A percentile compares a stretch with the other conserved stretches of the same genome.
These are phyloP conservation scores for Eucalyptus sp. DNA, from an alignment of 345 rosid species.

Conservation along the genomic window DNA sequence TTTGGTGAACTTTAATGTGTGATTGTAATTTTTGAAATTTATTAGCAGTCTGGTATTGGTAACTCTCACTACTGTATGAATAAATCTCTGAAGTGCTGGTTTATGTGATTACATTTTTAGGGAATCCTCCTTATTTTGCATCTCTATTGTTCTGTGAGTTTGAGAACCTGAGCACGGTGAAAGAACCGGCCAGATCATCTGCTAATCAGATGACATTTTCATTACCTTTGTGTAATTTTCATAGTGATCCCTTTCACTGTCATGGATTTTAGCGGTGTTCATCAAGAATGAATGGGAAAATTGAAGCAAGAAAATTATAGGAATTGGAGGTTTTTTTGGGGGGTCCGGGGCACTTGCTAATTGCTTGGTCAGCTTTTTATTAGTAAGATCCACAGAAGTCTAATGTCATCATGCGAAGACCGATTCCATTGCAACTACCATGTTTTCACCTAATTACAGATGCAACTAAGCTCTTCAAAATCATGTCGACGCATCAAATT, in stretches of 20 bases:
- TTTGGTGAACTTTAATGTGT: not conserved
- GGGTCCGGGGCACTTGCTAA: not conserved
- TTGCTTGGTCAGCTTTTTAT: not conserved
- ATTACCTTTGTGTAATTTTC: not conserved
- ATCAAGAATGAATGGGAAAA: not conserved
- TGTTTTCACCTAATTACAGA: not conserved
- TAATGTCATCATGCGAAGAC: not conserved
- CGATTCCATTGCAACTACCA: not conserved
- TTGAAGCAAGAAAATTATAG: not conserved
- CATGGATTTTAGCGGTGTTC: not conserved
- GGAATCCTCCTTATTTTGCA: not conserved
- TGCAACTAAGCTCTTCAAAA: not conserved
- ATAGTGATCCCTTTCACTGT: not conserved
- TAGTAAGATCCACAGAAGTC: too few species aligned
- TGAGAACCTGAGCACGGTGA: not conserved
- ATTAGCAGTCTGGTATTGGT: not conserved
- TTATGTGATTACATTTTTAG: not conserved
- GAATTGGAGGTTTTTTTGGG: not conserved
- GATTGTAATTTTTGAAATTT: not conserved
- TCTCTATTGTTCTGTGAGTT: not conserved
- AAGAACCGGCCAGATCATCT: not conserved
- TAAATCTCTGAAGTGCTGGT: not conserved
- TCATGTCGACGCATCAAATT: not conserved
- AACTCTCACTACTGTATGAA: not conserved
- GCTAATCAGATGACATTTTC: not conserved